Evolutionary conservation across 1,139 yeast species (phyloP), one percentile per base, ranked within the genome.

Genomic region (Yamadazyma epiphylla): DNA sequence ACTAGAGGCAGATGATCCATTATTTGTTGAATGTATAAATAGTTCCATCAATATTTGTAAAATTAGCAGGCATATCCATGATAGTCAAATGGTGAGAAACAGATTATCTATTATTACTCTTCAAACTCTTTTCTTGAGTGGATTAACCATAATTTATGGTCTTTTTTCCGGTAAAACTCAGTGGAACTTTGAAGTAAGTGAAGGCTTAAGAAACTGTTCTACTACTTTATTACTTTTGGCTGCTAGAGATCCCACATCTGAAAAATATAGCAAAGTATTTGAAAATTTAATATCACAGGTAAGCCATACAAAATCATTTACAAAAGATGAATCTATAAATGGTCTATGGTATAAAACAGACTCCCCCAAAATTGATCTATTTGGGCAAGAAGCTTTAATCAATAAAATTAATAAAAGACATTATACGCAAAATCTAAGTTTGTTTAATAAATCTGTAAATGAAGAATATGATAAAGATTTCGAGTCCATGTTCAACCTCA

Each of bases 91-190:
- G n/a, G 15, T 26, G 4, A 27, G 28, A 19, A 22, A 33, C 19
- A 25, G 35, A 15, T 22, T 36, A 19, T 38, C 42, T 3, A 25
- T 38, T 17, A 24, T 38, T 10, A 29, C 34, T 17, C 15, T 38
- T 3, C 42, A 38, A 24, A 36, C 42, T 3, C 23, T 33, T 2
- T 38, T 38, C 24, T 30, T 38, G 25, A 36, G 40, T 25, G 42
- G 42, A 3, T 29, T 38, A 7, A 38, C 42, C 4, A 29, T 38
- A 8, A 25, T 36, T 4, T 38, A 38, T 31, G 39, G 35, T 2
- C 11, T 38, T 2, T 15, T 36, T 10, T 29, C 38, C 2, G 19
- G 22, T 5, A 38, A 38, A 17, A 20, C 30, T 3, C 17, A 13
- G 10, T 38, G 39, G 37, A 25, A 29, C 14, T 20, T 33, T 13